Evolutionary conservation across 768 basidiomycete genomes (phyloP).

Genomic region (Leucocoprinus birnbaumii): DNA sequence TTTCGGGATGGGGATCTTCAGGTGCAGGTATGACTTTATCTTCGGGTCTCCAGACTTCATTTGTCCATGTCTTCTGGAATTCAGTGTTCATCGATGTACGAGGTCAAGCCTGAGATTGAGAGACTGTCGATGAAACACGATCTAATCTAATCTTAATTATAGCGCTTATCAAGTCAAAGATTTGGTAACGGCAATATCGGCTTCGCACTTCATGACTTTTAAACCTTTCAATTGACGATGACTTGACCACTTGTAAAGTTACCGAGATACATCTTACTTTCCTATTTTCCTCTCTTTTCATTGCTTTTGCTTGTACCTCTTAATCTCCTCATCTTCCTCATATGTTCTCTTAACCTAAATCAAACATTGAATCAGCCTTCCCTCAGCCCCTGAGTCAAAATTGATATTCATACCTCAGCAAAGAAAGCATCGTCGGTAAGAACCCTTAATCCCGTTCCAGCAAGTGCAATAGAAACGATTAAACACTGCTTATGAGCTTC

Average conservation of each 20-base stretch:
- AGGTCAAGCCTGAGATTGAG: too few species aligned
- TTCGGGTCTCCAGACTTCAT: slow-evolving; percentile 42
- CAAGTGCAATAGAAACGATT: slow-evolving; percentile 67
- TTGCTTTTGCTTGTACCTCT: neutral
- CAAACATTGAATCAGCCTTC: neutral
- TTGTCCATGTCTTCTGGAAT: slow-evolving; percentile 7
- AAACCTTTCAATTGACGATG: too few species aligned
- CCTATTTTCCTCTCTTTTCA: too few species aligned
- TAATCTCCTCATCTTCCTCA: slow-evolving; percentile 1
- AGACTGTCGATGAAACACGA: too few species aligned
- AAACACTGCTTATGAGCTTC: slow-evolving; percentile 66
- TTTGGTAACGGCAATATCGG: too few species aligned
- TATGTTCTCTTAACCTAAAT: neutral
- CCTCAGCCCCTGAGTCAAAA: neutral
- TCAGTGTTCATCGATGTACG: slow-evolving; percentile 20
- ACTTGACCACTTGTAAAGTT: too few species aligned
- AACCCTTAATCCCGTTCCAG: slow-evolving; percentile 65
- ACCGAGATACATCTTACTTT: too few species aligned
- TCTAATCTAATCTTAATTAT: too few species aligned
- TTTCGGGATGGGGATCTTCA: slow-evolving; percentile 26
- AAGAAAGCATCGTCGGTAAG: slow-evolving; percentile 68
- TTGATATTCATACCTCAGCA: slow-evolving; percentile 35
- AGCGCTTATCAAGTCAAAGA: too few species aligned
- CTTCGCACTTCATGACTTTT: too few species aligned
- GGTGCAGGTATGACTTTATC: slow-evolving; percentile 29